A percentile compares a stretch with the other conserved stretches of the same genome.
Conservation (phyloP, 805 yeast genomes). For the Zygoascus tannicola region DNA sequence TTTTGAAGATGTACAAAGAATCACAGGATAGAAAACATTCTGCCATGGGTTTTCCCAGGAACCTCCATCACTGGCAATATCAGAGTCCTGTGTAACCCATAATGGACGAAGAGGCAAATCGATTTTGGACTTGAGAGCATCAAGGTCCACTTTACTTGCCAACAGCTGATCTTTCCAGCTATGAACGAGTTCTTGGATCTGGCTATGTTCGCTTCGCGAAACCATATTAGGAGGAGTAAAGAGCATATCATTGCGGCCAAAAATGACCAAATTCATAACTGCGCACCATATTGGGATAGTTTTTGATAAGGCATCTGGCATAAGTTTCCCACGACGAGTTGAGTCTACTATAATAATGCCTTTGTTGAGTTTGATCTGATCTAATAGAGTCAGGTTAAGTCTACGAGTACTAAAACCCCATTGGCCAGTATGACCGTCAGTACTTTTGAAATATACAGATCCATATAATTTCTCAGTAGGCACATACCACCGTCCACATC, state of each 20-base stretch:
- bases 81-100: slow-evolving; percentile 58
- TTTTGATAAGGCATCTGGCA: slow-evolving; percentile 82
- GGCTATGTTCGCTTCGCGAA: slow-evolving; percentile 45
- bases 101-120: slow-evolving; percentile 51
- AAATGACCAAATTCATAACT: slow-evolving; percentile 50
- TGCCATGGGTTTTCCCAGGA: neutral
- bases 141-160: slow-evolving; percentile 34
- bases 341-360: slow-evolving; percentile 70
- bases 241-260: slow-evolving; percentile 31
- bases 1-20: slow-evolving; percentile 55
- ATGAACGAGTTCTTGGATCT: slow-evolving; percentile 42
- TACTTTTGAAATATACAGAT: slow-evolving; percentile 72
- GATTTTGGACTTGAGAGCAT: slow-evolving; percentile 28
- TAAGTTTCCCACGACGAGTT: slow-evolving; percentile 71
- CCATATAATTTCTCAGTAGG: slow-evolving; percentile 35
- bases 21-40: slow-evolving; percentile 34
- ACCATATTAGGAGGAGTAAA: slow-evolving; percentile 46
- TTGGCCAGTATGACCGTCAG: slow-evolving; percentile 79
- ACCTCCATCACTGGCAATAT: neutral
- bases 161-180: slow-evolving; percentile 38
- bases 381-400: slow-evolving; percentile 62
- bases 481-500: slow-evolving; percentile 86
- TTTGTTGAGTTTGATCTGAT: slow-evolving; percentile 31
- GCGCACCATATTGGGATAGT: slow-evolving; percentile 92
- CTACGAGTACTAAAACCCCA: slow-evolving; percentile 74